Percentiles rank a stretch among this genome's conserved stretches.
phyloP scores from a whole-genome alignment of 805 yeast genomes.

The Starmerella floris region DNA sequence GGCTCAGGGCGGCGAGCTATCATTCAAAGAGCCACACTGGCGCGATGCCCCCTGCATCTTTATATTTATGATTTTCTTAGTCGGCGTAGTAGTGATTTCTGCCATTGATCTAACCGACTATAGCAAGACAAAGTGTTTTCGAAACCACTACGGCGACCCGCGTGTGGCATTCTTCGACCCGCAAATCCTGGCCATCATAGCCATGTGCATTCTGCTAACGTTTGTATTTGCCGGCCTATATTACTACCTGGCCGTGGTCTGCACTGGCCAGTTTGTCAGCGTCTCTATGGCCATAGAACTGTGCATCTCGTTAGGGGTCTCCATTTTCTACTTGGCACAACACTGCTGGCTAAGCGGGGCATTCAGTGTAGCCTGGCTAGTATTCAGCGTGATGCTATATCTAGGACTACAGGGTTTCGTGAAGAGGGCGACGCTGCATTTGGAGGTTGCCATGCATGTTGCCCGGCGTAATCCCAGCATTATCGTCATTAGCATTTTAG shows the following conservation, averaged over 20 bases:
- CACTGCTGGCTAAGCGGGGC: constrained; percentile 70
- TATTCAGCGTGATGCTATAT: constrained; percentile 53
- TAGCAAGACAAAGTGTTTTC: constrained; percentile 38
- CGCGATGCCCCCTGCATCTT: constrained; percentile 18
- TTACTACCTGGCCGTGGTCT: constrained; percentile 46
- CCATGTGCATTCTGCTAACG: constrained; percentile 48
- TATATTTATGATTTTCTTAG: constrained; percentile 32
- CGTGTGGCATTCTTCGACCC: constrained; percentile 43
- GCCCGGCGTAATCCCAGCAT: constrained; percentile 62
- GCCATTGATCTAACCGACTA: constrained; percentile 56
- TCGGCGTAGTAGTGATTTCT: constrained; percentile 60
- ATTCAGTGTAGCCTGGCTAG: constrained; percentile 54
- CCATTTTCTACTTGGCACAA: constrained; percentile 56
- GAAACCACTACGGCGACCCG: constrained; percentile 43
- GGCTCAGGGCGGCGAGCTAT: not conserved
- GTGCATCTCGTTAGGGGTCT: constrained; percentile 57
- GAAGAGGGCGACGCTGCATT: constrained; percentile 58
- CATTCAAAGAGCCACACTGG: constrained; percentile 9
- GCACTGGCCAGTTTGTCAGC: constrained; percentile 54
- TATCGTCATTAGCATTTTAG: constrained; percentile 44
- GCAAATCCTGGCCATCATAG: constrained; percentile 59
- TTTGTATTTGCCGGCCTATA: constrained; percentile 45
- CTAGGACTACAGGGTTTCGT: constrained; percentile 60
- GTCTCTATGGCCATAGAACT: constrained; percentile 57
- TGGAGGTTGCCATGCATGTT: constrained; percentile 63